Evolutionary conservation across 2,329 filamentous ascomycete genomes (phyloP).

Genomic region (Fusarium sp.): DNA sequence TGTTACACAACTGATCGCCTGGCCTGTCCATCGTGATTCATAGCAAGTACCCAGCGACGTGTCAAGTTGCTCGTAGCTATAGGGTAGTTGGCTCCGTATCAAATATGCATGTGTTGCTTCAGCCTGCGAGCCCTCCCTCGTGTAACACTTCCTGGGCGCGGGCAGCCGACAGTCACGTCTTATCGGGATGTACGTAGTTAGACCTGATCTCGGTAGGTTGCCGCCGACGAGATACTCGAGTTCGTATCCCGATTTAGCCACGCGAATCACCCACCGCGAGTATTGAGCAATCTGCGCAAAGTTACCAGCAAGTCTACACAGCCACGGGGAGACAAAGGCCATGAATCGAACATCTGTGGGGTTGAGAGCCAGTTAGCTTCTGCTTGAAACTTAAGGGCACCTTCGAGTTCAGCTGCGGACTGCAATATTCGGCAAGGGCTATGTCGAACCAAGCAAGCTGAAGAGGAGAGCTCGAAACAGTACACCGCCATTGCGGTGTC

Average conservation of each 20-base stretch:
- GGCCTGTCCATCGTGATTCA: neutral
- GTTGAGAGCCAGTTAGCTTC: neutral
- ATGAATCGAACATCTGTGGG: neutral
- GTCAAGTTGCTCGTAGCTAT: conserved; percentile 1
- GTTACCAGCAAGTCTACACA: neutral
- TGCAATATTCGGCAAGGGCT: neutral
- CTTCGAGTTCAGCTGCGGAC: neutral
- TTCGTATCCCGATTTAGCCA: conserved; percentile 44
- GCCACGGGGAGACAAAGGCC: neutral
- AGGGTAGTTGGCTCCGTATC: conserved; percentile 14
- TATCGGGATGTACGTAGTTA: conserved; percentile 18
- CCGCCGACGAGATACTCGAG: conserved; percentile 20
- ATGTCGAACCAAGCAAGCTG: neutral
- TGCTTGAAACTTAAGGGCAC: too few relatives aligned
- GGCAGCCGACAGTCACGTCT: conserved; percentile 27
- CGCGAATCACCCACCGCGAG: neutral
- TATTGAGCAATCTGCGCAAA: neutral
- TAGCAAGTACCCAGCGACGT: too few relatives aligned
- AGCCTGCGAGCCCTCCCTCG: conserved; percentile 14
- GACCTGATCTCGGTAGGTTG: conserved; percentile 35
- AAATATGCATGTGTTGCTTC: conserved; percentile 7
- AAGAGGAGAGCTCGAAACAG: conserved; percentile 1
- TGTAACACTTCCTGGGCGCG: conserved; percentile 34
- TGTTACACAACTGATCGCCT: neutral
- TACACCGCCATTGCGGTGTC: conserved; percentile 10